phyloP scores from a whole-genome alignment of 164 flowering plant species.

The Aristolochia californica region DNA sequence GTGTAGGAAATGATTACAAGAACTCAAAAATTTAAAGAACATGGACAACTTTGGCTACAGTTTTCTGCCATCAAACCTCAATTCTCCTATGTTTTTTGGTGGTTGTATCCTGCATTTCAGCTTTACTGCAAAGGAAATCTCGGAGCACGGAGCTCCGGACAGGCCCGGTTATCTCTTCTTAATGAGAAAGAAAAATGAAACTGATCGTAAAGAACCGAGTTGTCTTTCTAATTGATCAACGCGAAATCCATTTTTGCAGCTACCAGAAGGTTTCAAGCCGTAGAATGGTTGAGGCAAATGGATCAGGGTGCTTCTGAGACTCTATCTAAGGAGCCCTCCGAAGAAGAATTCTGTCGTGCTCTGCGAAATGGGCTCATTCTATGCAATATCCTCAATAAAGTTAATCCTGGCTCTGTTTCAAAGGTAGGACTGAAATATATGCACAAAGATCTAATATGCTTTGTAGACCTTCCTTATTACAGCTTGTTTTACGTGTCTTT shows the following conservation, averaged over 20 bases:
- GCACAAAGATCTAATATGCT: background rate
- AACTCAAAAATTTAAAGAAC: background rate
- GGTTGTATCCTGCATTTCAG: background rate
- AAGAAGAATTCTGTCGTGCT: constrained; percentile 62
- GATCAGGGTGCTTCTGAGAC: constrained; percentile 45
- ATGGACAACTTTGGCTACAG: no score
- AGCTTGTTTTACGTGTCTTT: background rate
- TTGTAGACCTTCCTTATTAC: background rate
- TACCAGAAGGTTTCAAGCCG: constrained; percentile 57
- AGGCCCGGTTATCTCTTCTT: background rate
- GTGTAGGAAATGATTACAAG: background rate
- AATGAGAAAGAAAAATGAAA: background rate
- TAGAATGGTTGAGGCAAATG: constrained; percentile 75
- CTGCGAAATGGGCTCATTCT: constrained; percentile 84
- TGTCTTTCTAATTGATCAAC: background rate
- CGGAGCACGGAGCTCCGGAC: background rate
- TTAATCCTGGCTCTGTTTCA: constrained; percentile 74
- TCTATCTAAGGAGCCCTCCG: constrained; percentile 54
- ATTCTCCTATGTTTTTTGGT: background rate
- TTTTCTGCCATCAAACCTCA: background rate
- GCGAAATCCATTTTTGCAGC: constrained; percentile 23
- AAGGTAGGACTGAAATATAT: constrained; percentile 33
- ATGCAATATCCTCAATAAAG: constrained; percentile 88
- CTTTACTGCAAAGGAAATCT: background rate
- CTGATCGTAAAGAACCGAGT: background rate